Base-by-base conservation (phyloP, 306 rosid species). In the Acacia crassicarpa region DNA sequence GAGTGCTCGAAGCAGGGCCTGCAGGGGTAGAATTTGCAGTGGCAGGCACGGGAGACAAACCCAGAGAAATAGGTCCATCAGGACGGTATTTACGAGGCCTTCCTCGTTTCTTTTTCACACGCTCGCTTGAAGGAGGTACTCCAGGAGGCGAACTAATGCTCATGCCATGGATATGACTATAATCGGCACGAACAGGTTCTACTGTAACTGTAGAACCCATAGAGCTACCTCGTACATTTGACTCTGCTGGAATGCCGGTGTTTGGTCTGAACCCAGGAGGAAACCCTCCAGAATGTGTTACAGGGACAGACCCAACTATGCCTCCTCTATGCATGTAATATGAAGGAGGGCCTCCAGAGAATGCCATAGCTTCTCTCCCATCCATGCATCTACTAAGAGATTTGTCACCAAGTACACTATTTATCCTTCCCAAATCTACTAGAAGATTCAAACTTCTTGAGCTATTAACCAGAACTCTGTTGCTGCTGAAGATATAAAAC, bases 341-440 rank as follows among this genome's bases (percentile, higher is more conserved):
- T 67, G 97, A 88, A 90, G 92, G 94, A 75, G 97, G 86, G 23
- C 94, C 94, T 67, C 92, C 94, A 82, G 97, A 85, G 82, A 93
- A 83, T 85, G 97, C 85, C 97, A 93, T 96, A 68, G 91, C 99
- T 87, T 96, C 97, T 88, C 97, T 92, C 85, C 91, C 99, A 90
- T 93, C 98, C 99, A 96, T 96, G 97, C 97, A 96, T 92, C 92
- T 88, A 96, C 91, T 63, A 67, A 74, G n/a, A 82, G 80, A 86
- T 68, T 74, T 45, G 66, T 54, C 83, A 78, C 86, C 59, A 71
- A 35, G 79, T 19, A 80, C 59, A 32, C 71, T 61, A 20, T 61
- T 30, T 83, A 46, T 43, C 70, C 76, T 38, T 38, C 68, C 53
- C 8, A 75, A 85, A 45, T 30, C 65, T 62, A 65, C 81, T 71